Evolutionary conservation across 805 yeast species (phyloP), one percentile per base, ranked within the genome.

Genomic region (Hermanozyma aechmeae): DNA sequence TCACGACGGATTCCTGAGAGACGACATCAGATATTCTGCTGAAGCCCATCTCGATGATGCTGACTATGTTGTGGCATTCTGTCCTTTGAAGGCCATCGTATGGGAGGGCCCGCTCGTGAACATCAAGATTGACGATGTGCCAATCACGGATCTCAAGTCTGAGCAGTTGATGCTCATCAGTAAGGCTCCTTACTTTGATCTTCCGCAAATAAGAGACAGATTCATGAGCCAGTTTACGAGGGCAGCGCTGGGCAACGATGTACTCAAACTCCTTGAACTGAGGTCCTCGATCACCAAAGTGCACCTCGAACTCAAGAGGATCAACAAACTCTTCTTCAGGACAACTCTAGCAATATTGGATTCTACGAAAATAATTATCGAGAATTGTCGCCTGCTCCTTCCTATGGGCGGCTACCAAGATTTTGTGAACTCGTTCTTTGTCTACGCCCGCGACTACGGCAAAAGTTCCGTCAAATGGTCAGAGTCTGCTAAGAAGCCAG

Each of bases 21-120:
- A 27, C n/a, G 20, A 28, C 14, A n/a, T n/a, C n/a, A n/a, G n/a
- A n/a, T 15, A 12, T 6, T 26, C 22, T n/a, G 18, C 27, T 12
- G 26, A 24, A 2, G 23, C 17, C 8, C 18, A 24, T n/a, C 18
- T 13, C 15, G 48, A 35, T 41, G 57, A 61, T 15, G 50, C 61
- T 16, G 82, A 85, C 0, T 84, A 82, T 39, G 68, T 84, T 10
- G 43, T 86, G 16, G 79, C 84, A 0, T 53, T 87, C 4, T 76
- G 83, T 43, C 86, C 95, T 0, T 68, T 78, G 3, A 83, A 83
- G 43, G 93, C 96, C 0, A 69, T 87, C 53, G 73, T 82, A 27
- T 89, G 97, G 97, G 86, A 81, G 36, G 96, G 96, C 4, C 67
- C 72, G 12, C 76, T 80, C 38, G 66, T 77, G 22, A 69, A 75